These are phyloP conservation scores for Ustilago bromivora DNA, from an alignment of 1,284 basidiomycete species.

Conservation along the genomic window DNA sequence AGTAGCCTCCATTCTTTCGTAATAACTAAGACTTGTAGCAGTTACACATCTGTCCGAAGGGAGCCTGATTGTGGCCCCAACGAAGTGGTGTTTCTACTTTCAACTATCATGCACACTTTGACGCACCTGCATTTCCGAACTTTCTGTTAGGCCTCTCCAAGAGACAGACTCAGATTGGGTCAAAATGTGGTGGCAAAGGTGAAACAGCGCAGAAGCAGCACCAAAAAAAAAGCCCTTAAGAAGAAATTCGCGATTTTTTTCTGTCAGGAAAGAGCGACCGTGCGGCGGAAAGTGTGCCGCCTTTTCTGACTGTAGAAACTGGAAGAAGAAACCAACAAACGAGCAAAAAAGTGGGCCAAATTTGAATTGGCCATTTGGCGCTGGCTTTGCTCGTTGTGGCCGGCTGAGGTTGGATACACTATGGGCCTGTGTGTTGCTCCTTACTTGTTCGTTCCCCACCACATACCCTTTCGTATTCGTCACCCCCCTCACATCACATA, in stretches of 20 bases:
- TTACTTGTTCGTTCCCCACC: conserved; percentile 3
- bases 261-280: not conserved
- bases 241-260: conserved; percentile 7
- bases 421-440: not conserved
- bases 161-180: not conserved
- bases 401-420: not conserved
- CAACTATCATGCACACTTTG: not conserved
- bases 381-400: not conserved
- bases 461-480: conserved; percentile 33
- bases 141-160: not conserved
- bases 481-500: conserved; percentile 16
- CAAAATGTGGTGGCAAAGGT: not conserved
- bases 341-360: not conserved
- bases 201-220: not conserved
- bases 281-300: conserved; percentile 5
- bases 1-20: too few relatives aligned
- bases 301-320: conserved; percentile 8
- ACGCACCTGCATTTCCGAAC: not conserved
- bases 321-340: conserved; percentile 15
- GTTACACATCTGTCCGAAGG: too few relatives aligned
- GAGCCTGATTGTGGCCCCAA: too few relatives aligned
- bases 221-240: not conserved
- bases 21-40: too few relatives aligned
- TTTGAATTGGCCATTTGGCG: not conserved
- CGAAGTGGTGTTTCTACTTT: too few relatives aligned